Evolutionary conservation across 2,329 filamentous ascomycete genomes (phyloP).

Genomic region (Xylariales sp.): DNA sequence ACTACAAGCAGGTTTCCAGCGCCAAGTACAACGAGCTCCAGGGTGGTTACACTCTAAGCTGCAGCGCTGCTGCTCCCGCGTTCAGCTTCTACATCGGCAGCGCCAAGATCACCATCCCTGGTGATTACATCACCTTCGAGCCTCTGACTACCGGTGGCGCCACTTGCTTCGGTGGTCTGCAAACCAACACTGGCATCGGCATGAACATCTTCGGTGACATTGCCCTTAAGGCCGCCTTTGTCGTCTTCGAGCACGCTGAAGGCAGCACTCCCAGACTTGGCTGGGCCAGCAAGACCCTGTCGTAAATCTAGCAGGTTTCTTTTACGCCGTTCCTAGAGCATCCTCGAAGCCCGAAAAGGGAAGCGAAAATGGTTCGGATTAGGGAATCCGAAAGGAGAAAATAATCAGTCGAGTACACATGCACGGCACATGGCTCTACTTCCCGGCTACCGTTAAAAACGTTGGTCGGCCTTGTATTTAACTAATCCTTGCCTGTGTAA

Average conservation of each 20-base stretch:
- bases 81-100: slow-evolving; percentile 22
- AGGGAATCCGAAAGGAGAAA: too few relatives aligned
- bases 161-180: slow-evolving; percentile 6
- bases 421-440: too few relatives aligned
- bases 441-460: too few relatives aligned
- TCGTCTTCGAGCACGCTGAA: slow-evolving; percentile 7
- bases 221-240: slow-evolving; percentile 9
- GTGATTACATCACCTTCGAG: slow-evolving; percentile 1
- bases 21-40: slow-evolving; percentile 36
- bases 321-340: too few relatives aligned
- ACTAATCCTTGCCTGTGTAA: too few relatives aligned
- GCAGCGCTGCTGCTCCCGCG: slow-evolving; percentile 42
- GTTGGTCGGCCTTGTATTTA: too few relatives aligned
- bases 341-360: too few relatives aligned
- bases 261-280: neutral
- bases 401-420: too few relatives aligned
- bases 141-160: slow-evolving; percentile 1
- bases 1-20: slow-evolving; percentile 52
- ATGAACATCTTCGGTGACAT: slow-evolving; percentile 9
- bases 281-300: slow-evolving; percentile 6
- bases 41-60: slow-evolving; percentile 54
- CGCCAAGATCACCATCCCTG: slow-evolving; percentile 3
- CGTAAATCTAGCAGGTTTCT: too few relatives aligned
- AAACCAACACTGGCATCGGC: slow-evolving; percentile 8
- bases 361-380: too few relatives aligned